Evolutionary conservation across 306 rosid genomes (phyloP), one percentile per base, ranked within the genome.

Genomic region (Citrullus colocynthis): DNA sequence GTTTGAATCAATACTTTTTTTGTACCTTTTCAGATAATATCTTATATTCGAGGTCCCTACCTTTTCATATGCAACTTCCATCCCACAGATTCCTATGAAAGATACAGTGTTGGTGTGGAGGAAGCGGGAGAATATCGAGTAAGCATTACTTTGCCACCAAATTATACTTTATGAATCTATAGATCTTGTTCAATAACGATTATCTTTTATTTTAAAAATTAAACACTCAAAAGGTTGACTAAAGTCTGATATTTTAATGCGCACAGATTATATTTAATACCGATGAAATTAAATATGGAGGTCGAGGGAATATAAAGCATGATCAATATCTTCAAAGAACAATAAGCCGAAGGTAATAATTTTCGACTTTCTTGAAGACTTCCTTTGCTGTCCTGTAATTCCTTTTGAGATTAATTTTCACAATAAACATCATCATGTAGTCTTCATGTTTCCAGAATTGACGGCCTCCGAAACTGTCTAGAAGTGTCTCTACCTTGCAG

Each of bases 101-200:
- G 86, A 78, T 92, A 92, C 75, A 59, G 71, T 24, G 82, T 95
- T 56, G 97, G 97, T 17, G 96, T 90, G 72, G 98, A 95, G 80
- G 98, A 95, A 82, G 98, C 98, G 63, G 98, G 98, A 81, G 98
- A 92, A 59, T 95, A 95, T 86, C 91, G 87, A 81, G 98, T 95
- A 85, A 73, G 93, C 84, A 57, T 37, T 20, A 28, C 4, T 66
- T 56, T 61, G 73, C 49, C 41, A 48, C 24, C 32, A 9, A 59
- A 30, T 39, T 16, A 21, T 57, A 54, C 7, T 17, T 64, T 73
- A n/a, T 70, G 39, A 21, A 45, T 45, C 76, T 45, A 7, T 36
- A 18, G 72, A 64, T 64, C 49, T 64, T 9, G 49, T 64, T 36
- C 28, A 4, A 36, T 64, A 36, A 36, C 48, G 6, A 64, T 9